Evolutionary conservation across 345 rosid species (phyloP).

Genomic region (Passiflora organensis): DNA sequence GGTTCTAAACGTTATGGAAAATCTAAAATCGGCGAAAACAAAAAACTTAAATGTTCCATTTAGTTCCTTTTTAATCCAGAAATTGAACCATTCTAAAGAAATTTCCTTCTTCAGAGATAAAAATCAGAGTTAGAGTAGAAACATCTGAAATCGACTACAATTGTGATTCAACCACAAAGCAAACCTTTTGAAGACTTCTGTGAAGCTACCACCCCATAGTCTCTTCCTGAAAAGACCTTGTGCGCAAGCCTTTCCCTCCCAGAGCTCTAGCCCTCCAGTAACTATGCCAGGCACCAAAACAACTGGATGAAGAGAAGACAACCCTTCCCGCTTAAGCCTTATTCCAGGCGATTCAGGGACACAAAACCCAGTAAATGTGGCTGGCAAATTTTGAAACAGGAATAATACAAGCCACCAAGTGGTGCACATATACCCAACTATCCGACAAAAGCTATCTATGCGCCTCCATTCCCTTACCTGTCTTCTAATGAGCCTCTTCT

Average conservation of each 20-base stretch:
- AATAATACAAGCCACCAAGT: conserved; percentile 63
- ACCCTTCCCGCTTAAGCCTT: conserved; percentile 53
- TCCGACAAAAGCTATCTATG: conserved; percentile 53
- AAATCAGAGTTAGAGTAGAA: too few relatives aligned
- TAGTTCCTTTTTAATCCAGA: too few relatives aligned
- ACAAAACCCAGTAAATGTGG: conserved; percentile 44
- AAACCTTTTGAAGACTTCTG: conserved; percentile 57
- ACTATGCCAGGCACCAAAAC: conserved; percentile 73
- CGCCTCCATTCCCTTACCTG: conserved; percentile 41
- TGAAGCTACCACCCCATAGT: conserved; percentile 73
- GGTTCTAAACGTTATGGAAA: too few relatives aligned
- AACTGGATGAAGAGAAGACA: conserved; percentile 60
- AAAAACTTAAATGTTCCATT: too few relatives aligned
- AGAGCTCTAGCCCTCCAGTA: conserved; percentile 69
- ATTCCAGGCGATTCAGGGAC: conserved; percentile 49
- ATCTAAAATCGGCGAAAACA: too few relatives aligned
- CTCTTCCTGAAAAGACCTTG: conserved; percentile 69
- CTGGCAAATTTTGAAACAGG: conserved; percentile 44
- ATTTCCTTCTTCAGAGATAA: too few relatives aligned
- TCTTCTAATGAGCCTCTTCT: conserved; percentile 17
- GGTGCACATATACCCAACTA: conserved; percentile 52
- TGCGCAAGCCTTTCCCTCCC: conserved; percentile 72
- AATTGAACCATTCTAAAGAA: too few relatives aligned
- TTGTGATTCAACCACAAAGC: too few relatives aligned
- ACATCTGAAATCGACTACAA: neutral